Evolutionary conservation across 352 stramenopile genomes (phyloP), one percentile per base, ranked within the genome.

Genomic region (Phytopythium delawarense): DNA sequence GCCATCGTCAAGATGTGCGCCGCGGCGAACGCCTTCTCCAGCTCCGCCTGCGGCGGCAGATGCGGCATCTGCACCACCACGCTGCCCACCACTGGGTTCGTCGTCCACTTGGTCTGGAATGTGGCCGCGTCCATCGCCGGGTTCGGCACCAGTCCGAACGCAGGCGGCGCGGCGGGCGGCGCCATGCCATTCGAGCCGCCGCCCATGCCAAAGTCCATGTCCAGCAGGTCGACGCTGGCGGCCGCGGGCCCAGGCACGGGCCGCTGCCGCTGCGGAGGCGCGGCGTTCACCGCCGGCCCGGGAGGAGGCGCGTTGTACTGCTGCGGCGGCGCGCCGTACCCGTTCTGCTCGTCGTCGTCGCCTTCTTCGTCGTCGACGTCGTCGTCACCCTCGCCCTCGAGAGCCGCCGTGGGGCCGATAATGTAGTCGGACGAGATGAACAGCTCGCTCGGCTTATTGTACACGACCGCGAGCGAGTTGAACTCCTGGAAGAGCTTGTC

Each of bases 381-480:
- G 2, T 79, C 76, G 0, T 88, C 82, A 0, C 77, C 69, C 16
- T 80, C 72, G 20, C 78, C 78, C 34, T 81, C 66, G 7, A 76
- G 57, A 50, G 67, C 74, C 13, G 71, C 73, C 32, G 65, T 50
- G 2, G 65, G 53, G 9, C 65, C 72, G 28, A 66, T 71, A 61
- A 88, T 39, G 51, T 89, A 78, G 44, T 91, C 87, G 51, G 91
- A 70, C 12, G 87, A 81, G 48, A 99, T 94, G 69, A 99, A 99
- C 56, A 98, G 88, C 46, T 98, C 90, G 51, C 89, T 96, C 21
- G 92, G 92, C 69, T 98, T 98, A 60, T 95, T 94, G 83, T 99
- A 99, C 25, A 99, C 87, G 15, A 99, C 95, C 8, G 94, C 91
- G 51, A 99, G 84, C 35, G 96, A 98, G 76, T 99, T 99, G 78